A percentile compares a stretch with the other conserved stretches of the same genome.
phyloP scores from a whole-genome alignment of 305 asterid genomes.

The Fraxinus platypoda region DNA sequence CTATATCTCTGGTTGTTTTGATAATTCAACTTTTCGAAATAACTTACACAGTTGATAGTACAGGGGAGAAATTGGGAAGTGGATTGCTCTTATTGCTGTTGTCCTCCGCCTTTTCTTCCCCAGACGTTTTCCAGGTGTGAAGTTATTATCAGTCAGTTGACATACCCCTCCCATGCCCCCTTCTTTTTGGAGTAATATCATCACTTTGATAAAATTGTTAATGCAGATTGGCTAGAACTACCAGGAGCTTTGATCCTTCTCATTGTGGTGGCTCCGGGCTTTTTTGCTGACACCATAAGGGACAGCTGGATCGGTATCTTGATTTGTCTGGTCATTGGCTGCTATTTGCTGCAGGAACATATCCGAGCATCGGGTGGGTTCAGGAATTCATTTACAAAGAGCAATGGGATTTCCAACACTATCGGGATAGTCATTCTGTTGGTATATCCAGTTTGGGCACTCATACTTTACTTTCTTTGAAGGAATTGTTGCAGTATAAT shows the following conservation, averaged over 20 bases:
- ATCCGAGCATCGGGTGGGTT: slow-evolving; percentile 88
- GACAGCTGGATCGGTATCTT: slow-evolving; percentile 41
- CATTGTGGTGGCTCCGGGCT: slow-evolving; percentile 65
- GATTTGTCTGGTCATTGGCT: slow-evolving; percentile 65
- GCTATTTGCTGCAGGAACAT: slow-evolving; percentile 91
- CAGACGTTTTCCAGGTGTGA: slow-evolving; percentile 53
- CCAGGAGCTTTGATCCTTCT: slow-evolving; percentile 74
- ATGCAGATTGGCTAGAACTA: slow-evolving; percentile 83
- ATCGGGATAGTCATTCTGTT: slow-evolving; percentile 72
- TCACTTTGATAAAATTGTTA: neutral
- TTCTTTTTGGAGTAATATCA: neutral
- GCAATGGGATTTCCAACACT: slow-evolving; percentile 70
- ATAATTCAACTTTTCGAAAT: neutral
- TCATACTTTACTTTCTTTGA: slow-evolving; percentile 47
- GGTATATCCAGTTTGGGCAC: slow-evolving; percentile 83
- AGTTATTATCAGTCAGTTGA: neutral
- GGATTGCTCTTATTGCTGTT: slow-evolving; percentile 70
- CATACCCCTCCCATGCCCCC: neutral
- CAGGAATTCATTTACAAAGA: slow-evolving; percentile 75
- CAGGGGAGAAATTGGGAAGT: slow-evolving; percentile 88
- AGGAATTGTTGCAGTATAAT: slow-evolving; percentile 5
- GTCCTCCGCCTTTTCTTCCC: slow-evolving; percentile 80
- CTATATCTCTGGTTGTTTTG: neutral
- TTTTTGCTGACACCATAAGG: slow-evolving; percentile 50
- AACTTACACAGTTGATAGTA: neutral